These are phyloP conservation scores for Termitomyces eurrhizus DNA, from an alignment of 768 basidiomycete genomes.

Conservation along the genomic window DNA sequence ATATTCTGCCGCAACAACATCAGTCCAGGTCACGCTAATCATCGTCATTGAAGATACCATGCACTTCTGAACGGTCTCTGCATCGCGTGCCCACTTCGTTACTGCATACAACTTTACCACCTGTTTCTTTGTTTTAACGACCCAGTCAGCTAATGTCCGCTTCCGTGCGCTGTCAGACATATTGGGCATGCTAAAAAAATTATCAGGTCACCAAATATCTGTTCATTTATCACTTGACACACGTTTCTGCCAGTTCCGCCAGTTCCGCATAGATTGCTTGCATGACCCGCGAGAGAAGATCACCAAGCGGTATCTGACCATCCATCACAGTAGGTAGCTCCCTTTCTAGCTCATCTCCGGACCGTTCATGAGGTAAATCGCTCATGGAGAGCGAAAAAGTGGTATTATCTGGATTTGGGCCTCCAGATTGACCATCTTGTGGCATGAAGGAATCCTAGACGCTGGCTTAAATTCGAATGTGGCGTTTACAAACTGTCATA, in stretches of 20 bases:
- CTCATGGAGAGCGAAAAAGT: neutral
- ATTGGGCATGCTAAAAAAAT: conserved; percentile 57
- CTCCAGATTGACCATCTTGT: conserved; percentile 6
- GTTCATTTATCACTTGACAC: conserved; percentile 24
- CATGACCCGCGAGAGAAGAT: conserved; percentile 70
- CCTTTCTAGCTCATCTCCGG: conserved; percentile 57
- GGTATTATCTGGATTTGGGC: neutral
- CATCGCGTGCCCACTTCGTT: conserved; percentile 83
- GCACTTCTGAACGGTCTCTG: conserved; percentile 79
- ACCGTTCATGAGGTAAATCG: conserved; percentile 18
- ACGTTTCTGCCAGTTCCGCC: conserved; percentile 85
- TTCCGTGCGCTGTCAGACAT: conserved; percentile 82
- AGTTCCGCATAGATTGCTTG: conserved; percentile 83
- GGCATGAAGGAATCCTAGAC: conserved; percentile 7
- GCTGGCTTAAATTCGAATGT: neutral
- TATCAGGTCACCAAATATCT: conserved; percentile 3
- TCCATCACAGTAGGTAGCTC: conserved; percentile 74
- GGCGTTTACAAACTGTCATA: neutral
- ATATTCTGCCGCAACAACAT: conserved; percentile 56
- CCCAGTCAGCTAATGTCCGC: conserved; percentile 81
- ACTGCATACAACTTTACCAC: conserved; percentile 86
- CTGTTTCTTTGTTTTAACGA: conserved; percentile 87
- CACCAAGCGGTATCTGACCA: conserved; percentile 70
- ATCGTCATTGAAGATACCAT: conserved; percentile 47
- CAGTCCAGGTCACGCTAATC: neutral